These are phyloP conservation scores for Berberis vulgaris DNA, from an alignment of 164 flowering plant species.

Conservation along the genomic window DNA sequence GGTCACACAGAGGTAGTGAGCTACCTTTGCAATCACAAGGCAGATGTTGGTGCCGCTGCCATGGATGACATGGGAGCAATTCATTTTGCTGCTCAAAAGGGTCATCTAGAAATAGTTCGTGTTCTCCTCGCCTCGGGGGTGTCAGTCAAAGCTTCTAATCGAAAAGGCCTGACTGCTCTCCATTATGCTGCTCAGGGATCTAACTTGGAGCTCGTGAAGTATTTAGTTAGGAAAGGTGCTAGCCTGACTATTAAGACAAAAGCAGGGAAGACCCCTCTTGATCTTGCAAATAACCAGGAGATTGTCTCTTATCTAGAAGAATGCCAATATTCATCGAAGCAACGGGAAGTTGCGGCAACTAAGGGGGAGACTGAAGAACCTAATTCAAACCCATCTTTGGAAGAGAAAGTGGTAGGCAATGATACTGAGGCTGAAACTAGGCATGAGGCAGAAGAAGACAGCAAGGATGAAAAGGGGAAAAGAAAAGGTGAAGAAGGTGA, in stretches of 20 bases:
- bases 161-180: constrained; percentile 86
- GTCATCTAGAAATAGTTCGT: constrained; percentile 70
- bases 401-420: constrained; percentile 15
- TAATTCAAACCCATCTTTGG: constrained; percentile 12
- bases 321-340: constrained; percentile 22
- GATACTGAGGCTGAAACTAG: constrained; percentile 14
- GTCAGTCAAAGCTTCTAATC: constrained; percentile 59
- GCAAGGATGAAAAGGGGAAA: constrained; percentile 25
- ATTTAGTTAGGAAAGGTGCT: constrained; percentile 71
- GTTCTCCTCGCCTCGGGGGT: constrained; percentile 56
- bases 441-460: constrained; percentile 12
- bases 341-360: constrained; percentile 14
- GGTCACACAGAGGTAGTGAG: constrained; percentile 68
- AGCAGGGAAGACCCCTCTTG: constrained; percentile 76
- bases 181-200: constrained; percentile 94
- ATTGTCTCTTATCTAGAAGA: constrained; percentile 39
- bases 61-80: constrained; percentile 97
- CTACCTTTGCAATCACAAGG: constrained; percentile 78
- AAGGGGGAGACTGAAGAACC: constrained; percentile 24
- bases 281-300: constrained; percentile 60
- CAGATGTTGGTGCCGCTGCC: constrained; percentile 93
- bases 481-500: constrained; percentile 38
- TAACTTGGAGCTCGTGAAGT: constrained; percentile 60
- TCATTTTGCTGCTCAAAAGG: constrained; percentile 95
- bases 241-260: constrained; percentile 48